phyloP scores from a whole-genome alignment of 1,284 basidiomycete genomes.

The Irpex sp. region DNA sequence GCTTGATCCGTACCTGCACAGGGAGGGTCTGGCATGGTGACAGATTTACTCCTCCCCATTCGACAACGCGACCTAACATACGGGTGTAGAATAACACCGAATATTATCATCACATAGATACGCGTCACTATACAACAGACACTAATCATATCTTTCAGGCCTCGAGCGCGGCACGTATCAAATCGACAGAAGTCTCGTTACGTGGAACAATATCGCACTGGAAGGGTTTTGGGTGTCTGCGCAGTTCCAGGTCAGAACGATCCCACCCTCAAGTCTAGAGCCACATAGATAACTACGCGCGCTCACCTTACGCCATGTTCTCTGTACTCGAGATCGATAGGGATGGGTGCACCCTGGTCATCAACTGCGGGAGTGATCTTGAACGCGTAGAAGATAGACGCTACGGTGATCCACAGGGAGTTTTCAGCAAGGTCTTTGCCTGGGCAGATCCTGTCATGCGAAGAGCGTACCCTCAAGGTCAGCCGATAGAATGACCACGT shows the following conservation, averaged over 20 bases:
- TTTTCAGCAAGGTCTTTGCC: slow-evolving; percentile 3
- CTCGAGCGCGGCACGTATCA: background rate
- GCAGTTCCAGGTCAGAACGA: background rate
- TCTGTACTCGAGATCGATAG: background rate
- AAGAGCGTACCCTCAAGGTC: background rate
- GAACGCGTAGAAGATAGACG: slow-evolving; percentile 35
- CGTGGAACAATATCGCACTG: background rate
- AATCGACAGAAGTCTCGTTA: background rate
- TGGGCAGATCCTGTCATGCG: background rate
- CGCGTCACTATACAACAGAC: background rate
- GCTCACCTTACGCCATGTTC: background rate
- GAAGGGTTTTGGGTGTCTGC: slow-evolving; percentile 2
- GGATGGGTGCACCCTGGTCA: slow-evolving; percentile 25
- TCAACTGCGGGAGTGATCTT: slow-evolving; percentile 34
- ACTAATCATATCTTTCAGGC: background rate
- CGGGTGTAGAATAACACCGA: too few species aligned
- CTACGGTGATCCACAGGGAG: slow-evolving; percentile 19
- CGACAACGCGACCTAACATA: too few species aligned
- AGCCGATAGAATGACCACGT: background rate
- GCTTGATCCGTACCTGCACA: too few species aligned
- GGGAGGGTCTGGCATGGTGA: too few species aligned
- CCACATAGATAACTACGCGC: background rate
- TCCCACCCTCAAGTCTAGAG: background rate
- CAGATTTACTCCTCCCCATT: too few species aligned
- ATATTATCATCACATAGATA: too few species aligned